phyloP scores from a whole-genome alignment of 2,329 filamentous ascomycete genomes.

The Neopestalotiopsis sp. region DNA sequence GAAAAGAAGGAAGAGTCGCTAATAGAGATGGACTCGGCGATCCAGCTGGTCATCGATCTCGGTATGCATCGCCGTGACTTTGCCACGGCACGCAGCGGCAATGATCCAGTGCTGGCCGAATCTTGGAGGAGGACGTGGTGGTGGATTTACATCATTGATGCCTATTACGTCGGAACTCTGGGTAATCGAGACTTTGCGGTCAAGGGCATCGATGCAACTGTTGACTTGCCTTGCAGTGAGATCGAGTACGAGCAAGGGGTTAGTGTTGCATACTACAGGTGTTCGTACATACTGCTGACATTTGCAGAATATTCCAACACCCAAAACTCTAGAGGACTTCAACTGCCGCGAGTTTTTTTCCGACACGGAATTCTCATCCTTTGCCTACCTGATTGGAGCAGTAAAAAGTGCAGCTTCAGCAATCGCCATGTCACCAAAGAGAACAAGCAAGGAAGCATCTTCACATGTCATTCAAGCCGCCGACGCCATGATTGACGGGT shows the following conservation, averaged over 20 bases:
- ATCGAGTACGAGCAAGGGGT: constrained; percentile 53
- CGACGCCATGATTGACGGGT: constrained; percentile 44
- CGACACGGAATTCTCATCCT: constrained; percentile 66
- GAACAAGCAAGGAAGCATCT: constrained; percentile 30
- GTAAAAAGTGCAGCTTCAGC: constrained; percentile 45
- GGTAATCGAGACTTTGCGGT: constrained; percentile 34
- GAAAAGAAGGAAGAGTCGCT: constrained; percentile 32
- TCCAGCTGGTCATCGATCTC: constrained; percentile 63
- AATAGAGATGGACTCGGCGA: constrained; percentile 50
- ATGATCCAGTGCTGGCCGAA: constrained; percentile 58
- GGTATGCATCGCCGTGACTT: constrained; percentile 64
- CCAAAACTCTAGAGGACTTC: constrained; percentile 63
- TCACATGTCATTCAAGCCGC: constrained; percentile 37
- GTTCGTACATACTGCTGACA: constrained; percentile 34
- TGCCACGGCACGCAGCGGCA: constrained; percentile 51
- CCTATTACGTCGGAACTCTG: constrained; percentile 42
- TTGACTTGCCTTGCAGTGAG: constrained; percentile 70
- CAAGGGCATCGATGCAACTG: constrained; percentile 53
- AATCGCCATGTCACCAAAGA: constrained; percentile 32
- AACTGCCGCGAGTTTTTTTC: constrained; percentile 69
- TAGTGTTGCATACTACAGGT: constrained; percentile 23
- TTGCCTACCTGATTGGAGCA: constrained; percentile 70
- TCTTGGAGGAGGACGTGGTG: constrained; percentile 75
- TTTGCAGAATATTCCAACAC: constrained; percentile 44
- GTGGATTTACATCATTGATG: constrained; percentile 69